Percentiles rank a stretch among this genome's conserved stretches.
Evolutionary conservation across 2,329 filamentous ascomycete genomes (phyloP).

Genomic region (Akanthomyces lecanii): DNA sequence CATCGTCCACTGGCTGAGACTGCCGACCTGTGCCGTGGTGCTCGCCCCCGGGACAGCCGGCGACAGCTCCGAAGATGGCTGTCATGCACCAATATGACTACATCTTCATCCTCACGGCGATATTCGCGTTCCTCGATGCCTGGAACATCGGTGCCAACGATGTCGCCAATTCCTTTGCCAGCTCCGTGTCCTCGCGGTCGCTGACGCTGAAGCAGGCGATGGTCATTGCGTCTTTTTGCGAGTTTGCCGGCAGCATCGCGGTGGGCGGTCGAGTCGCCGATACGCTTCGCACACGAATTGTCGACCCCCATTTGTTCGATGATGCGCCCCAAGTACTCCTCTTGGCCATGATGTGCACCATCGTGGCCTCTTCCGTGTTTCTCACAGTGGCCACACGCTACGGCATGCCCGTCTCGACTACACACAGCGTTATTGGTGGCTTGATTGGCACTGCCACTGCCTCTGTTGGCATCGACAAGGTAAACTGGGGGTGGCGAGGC

Average conservation of each 20-base stretch:
- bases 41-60: background rate
- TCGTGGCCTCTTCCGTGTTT: slow-evolving; percentile 48
- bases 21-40: background rate
- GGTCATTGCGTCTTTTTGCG: slow-evolving; percentile 39
- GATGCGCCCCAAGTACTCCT: slow-evolving; percentile 44
- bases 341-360: slow-evolving; percentile 51
- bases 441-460: slow-evolving; percentile 35
- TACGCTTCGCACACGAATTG: slow-evolving; percentile 45
- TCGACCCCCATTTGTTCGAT: slow-evolving; percentile 40
- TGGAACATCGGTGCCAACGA: slow-evolving; percentile 57
- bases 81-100: slow-evolving; percentile 48
- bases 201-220: slow-evolving; percentile 45
- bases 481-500: slow-evolving; percentile 36
- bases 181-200: slow-evolving; percentile 43
- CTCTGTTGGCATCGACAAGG: slow-evolving; percentile 31
- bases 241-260: slow-evolving; percentile 41
- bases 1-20: background rate
- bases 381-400: slow-evolving; percentile 48
- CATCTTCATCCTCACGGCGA: slow-evolving; percentile 51
- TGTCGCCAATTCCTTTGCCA: slow-evolving; percentile 46
- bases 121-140: slow-evolving; percentile 55
- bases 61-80: slow-evolving; percentile 26
- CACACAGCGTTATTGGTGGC: slow-evolving; percentile 47
- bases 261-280: slow-evolving; percentile 37
- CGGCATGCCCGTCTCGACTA: slow-evolving; percentile 51